Conservation (phyloP, 768 basidiomycete species). For the Hortiboletus campestris region DNA sequence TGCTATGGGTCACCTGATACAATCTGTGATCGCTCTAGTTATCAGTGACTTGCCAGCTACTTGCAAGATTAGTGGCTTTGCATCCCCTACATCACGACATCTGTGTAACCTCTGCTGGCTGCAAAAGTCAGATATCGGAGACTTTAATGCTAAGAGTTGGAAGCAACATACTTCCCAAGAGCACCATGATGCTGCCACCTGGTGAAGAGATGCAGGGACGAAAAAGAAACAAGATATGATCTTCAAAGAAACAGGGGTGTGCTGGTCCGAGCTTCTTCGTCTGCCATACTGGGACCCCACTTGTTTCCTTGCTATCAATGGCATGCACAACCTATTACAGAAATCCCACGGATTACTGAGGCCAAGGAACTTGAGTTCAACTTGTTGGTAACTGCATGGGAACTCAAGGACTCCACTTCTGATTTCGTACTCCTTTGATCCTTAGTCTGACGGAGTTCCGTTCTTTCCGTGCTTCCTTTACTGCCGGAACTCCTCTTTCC, state of each 20-base stretch:
- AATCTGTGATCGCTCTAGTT: background rate
- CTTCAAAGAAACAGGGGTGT: conserved; percentile 21
- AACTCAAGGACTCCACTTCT: too few relatives aligned
- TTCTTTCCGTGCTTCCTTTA: too few relatives aligned
- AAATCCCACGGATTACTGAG: too few relatives aligned
- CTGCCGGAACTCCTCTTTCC: too few relatives aligned
- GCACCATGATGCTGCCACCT: conserved; percentile 13
- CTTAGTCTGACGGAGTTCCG: too few relatives aligned
- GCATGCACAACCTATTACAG: too few relatives aligned
- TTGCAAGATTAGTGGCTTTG: background rate
- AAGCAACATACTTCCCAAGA: conserved; percentile 7
- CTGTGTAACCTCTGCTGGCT: background rate
- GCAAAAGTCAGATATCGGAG: conserved; percentile 10
- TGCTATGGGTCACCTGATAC: background rate
- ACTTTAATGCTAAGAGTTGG: conserved; percentile 30
- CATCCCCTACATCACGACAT: background rate
- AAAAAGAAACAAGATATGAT: conserved; percentile 5
- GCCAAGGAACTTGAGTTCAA: too few relatives aligned
- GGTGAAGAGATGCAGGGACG: conserved; percentile 16
- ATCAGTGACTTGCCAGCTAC: background rate
- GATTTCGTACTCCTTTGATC: too few relatives aligned
- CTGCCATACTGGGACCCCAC: conserved; percentile 38
- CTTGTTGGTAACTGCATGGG: too few relatives aligned
- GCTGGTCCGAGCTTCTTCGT: conserved; percentile 30
- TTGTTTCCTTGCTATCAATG: conserved; percentile 30